Conservation (phyloP, 2,329 filamentous ascomycete genomes). For the Monilinia fructicola region DNA sequence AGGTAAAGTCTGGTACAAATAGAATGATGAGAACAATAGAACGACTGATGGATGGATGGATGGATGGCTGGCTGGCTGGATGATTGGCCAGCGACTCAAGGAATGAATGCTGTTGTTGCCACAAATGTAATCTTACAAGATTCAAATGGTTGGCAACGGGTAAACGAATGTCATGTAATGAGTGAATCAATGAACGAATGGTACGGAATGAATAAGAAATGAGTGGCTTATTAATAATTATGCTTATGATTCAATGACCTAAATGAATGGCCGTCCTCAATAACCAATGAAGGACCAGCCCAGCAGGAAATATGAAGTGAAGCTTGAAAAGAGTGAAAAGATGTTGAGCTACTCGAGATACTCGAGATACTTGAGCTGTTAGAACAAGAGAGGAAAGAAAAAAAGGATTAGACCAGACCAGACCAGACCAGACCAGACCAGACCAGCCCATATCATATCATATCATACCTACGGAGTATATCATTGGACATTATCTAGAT, state of each 20-base stretch:
- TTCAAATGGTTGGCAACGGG: not conserved
- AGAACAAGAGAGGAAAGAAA: too few relatives aligned
- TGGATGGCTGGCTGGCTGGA: not conserved
- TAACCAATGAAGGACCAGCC: slow-evolving; percentile 13
- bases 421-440: not conserved
- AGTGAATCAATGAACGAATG: too few relatives aligned
- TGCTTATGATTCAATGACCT: not conserved
- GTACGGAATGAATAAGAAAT: not conserved
- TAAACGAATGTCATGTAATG: not conserved
- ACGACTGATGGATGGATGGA: not conserved
- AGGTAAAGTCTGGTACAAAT: not conserved
- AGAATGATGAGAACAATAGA: not conserved
- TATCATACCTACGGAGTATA: too few relatives aligned
- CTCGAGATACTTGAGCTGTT: too few relatives aligned
- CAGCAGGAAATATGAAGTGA: not conserved
- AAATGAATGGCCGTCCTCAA: not conserved
- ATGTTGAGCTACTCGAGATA: too few relatives aligned
- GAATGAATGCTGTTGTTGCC: not conserved
- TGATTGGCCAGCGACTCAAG: not conserved
- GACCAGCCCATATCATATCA: not conserved
- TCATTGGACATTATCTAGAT: too few relatives aligned
- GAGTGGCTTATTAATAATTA: not conserved
- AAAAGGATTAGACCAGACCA: not conserved
- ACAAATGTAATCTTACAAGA: not conserved
- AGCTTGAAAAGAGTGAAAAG: slow-evolving; percentile 4